These are phyloP conservation scores for Syzygium jambos DNA, from an alignment of 345 rosid genomes.

Conservation along the genomic window DNA sequence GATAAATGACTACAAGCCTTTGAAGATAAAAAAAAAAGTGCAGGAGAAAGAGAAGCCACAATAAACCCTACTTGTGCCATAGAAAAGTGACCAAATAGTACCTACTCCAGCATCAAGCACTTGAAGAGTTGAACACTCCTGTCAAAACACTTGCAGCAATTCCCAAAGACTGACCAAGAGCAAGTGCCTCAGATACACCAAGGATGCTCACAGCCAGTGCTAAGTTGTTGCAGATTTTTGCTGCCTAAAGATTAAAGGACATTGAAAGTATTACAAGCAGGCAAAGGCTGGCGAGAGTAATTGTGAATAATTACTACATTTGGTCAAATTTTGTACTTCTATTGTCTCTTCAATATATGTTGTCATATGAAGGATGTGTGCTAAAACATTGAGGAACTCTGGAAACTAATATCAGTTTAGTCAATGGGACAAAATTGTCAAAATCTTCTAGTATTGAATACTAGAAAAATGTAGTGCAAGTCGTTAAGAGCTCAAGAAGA, in stretches of 20 bases:
- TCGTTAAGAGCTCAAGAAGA: background rate
- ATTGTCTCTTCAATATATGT: background rate
- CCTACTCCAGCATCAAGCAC: conserved; percentile 96
- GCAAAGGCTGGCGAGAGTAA: background rate
- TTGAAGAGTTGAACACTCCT: conserved; percentile 74
- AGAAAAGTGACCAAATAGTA: conserved; percentile 2
- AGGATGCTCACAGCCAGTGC: conserved; percentile 94
- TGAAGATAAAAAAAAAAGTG: background rate
- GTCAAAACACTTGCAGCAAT: conserved; percentile 57
- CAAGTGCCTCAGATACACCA: conserved; percentile 87
- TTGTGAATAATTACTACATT: background rate
- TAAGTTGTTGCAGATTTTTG: conserved; percentile 92
- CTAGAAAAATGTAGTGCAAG: background rate
- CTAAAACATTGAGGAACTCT: background rate
- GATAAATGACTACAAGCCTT: background rate
- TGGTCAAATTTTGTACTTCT: background rate
- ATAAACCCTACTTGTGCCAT: background rate
- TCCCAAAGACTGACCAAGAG: conserved; percentile 85
- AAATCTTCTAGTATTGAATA: background rate
- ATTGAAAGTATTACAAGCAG: background rate
- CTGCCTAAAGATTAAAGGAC: conserved; percentile 39
- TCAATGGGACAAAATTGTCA: background rate
- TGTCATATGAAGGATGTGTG: background rate
- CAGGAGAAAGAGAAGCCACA: background rate
- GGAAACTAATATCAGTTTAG: background rate